phyloP scores from a whole-genome alignment of 129 eudicot genomes.

The Saussurea involucrata region DNA sequence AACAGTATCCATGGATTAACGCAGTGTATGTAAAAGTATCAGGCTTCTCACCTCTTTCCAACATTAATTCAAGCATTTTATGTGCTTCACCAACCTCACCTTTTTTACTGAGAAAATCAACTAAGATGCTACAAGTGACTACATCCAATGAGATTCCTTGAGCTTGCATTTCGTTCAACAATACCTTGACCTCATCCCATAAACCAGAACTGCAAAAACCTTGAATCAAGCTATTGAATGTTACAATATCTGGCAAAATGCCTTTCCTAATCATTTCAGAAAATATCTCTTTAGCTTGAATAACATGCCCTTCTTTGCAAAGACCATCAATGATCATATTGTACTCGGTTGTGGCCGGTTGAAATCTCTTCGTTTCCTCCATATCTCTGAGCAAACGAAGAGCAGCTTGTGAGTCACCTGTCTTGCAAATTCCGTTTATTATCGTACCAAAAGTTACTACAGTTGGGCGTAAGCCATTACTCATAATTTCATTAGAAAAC shows the following conservation, averaged over 20 bases:
- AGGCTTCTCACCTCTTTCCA: conserved; percentile 24
- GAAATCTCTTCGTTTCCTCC: background rate
- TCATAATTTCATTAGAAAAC: conserved; percentile 11
- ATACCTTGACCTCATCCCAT: background rate
- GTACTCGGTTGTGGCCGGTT: conserved; percentile 8
- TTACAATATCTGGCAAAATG: conserved; percentile 20
- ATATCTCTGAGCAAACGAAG: background rate
- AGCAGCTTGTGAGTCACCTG: conserved; percentile 3
- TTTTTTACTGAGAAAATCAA: conserved; percentile 22
- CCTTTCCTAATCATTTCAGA: conserved; percentile 20
- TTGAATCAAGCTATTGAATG: conserved; percentile 25
- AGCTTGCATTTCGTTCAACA: conserved; percentile 19
- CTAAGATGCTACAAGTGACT: conserved; percentile 17
- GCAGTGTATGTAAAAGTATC: conserved; percentile 27
- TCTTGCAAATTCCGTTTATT: conserved; percentile 20
- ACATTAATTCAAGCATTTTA: conserved; percentile 12
- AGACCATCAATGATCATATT: conserved; percentile 25
- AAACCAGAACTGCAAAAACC: conserved; percentile 21
- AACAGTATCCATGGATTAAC: conserved; percentile 34
- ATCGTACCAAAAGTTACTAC: conserved; percentile 17
- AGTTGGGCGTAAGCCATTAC: conserved; percentile 21
- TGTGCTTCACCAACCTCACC: conserved; percentile 24
- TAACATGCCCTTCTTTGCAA: conserved; percentile 20
- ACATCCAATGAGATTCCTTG: conserved; percentile 14
- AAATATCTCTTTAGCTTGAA: background rate